Evolutionary conservation across 2,329 filamentous ascomycete genomes (phyloP), one percentile per base, ranked within the genome.

Genomic region (Paraphaeosphaeria minitans): DNA sequence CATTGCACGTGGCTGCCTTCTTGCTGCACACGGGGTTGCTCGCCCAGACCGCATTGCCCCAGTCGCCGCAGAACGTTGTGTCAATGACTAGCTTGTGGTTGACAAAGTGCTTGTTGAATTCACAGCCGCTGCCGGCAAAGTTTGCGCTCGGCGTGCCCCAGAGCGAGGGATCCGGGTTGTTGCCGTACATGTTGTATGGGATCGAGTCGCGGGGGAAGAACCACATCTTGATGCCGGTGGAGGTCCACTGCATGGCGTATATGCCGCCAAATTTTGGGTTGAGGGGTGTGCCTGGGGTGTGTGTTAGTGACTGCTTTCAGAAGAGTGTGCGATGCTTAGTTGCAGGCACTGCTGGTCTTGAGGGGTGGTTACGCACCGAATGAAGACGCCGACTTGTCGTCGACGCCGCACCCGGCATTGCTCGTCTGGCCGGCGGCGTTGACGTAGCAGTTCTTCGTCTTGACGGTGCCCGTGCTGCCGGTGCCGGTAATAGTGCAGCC

Each of bases 51-150:
- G 53, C 49, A 1, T 63, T 64, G 10, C 58, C 82, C 60, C 61
- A 69, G 9, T 61, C 63, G 7, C 67, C 67, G 46, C 93, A 97
- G 74, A 96, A 91, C 10, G 89, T 89, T 1, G 87, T 94, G 78
- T 93, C 86, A 75, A 94, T 87, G 63, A 93, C 84, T 65, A 97
- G 86, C 65, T 87, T 84, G 79, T 95, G 84, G 58, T 89, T 77
- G 58, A 78, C 77, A 78, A 97, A 94, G 75, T 89, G 57, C 50
- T 64, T 60, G 14, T 24, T 61, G 46, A 64, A 77, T 71, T 57
- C 67, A 31, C 60, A 67, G 12, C 24, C 37, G 10, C 50, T 55
- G 56, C 81, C 82, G 10, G 81, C 76, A 76, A 95, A 96, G 21
- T 79, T 80, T 6, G 89, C 90, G 0, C 83, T 71, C 0, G 93